A percentile compares a stretch with the other conserved stretches of the same genome.
These are phyloP conservation scores for Eimeria maxima DNA, from an alignment of 169 alveolate genomes.

Conservation along the genomic window DNA sequence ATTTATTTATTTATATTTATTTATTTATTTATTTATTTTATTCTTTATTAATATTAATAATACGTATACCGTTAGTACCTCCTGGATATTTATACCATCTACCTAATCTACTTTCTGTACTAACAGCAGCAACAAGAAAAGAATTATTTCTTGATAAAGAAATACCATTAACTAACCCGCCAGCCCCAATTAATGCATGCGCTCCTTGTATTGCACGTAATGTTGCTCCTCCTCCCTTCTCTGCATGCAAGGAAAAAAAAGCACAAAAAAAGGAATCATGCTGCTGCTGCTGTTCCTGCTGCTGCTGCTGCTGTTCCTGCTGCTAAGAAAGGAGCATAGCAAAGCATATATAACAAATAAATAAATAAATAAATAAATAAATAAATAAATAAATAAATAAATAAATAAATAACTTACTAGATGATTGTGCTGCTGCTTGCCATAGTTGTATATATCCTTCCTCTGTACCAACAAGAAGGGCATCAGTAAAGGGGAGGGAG, in stretches of 20 bases:
- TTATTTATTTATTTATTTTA: background rate
- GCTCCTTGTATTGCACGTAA: background rate
- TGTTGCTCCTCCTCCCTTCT: constrained; percentile 9
- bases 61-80: constrained; percentile 55
- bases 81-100: constrained; percentile 9
- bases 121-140: constrained; percentile 65
- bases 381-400: no score
- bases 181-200: constrained; percentile 16
- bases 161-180: constrained; percentile 25
- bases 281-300: no score
- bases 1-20: background rate
- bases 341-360: no score
- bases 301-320: no score
- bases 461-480: constrained; percentile 56
- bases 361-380: no score
- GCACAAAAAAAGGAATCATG: background rate
- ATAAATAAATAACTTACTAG: background rate
- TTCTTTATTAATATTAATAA: background rate
- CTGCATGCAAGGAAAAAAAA: background rate
- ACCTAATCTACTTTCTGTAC: constrained; percentile 74
- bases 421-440: constrained; percentile 8
- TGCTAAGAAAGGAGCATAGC: no score
- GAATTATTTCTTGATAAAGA: constrained; percentile 2
- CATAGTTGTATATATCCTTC: constrained; percentile 63
- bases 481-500: constrained; percentile 68